Evolutionary conservation across 129 eudicot species (phyloP).

Genomic region (Chrysanthemum makinoi): DNA sequence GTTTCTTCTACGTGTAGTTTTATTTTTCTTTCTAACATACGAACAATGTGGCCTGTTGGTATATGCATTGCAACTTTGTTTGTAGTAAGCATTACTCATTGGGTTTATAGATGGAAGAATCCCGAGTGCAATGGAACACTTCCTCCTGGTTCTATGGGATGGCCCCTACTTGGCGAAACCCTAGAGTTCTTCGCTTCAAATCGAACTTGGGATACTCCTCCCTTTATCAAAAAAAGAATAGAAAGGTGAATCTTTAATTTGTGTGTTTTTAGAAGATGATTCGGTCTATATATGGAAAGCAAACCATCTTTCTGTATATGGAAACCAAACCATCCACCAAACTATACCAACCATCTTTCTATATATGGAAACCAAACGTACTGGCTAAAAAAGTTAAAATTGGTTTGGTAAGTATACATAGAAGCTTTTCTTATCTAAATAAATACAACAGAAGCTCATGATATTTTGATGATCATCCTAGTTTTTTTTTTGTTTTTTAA

Average conservation of each 20-base stretch:
- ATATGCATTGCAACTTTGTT: constrained; percentile 33
- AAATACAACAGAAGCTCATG: no score
- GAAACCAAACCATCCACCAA: no score
- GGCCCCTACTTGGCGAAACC: constrained; percentile 74
- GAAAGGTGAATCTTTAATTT: constrained; percentile 45
- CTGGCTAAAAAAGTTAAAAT: no score
- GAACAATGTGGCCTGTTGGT: constrained; percentile 39
- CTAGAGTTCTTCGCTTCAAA: constrained; percentile 59
- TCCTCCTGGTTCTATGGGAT: constrained; percentile 97
- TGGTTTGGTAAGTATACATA: no score
- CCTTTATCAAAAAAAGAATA: constrained; percentile 70
- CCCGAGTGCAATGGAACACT: constrained; percentile 73
- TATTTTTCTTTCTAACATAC: not conserved
- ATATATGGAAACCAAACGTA: no score
- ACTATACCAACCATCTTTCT: no score
- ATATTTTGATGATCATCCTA: no score
- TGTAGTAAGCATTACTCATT: constrained; percentile 38
- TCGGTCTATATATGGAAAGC: not conserved
- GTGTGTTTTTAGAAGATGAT: not conserved
- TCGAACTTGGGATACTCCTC: constrained; percentile 49
- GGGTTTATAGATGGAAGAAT: constrained; percentile 70
- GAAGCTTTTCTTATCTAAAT: no score
- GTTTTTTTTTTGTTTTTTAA: no score
- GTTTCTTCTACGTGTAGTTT: not conserved
- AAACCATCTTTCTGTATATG: no score